Evolutionary conservation across 2,329 filamentous ascomycete species (phyloP).

Genomic region (Zymoseptoria tritici): DNA sequence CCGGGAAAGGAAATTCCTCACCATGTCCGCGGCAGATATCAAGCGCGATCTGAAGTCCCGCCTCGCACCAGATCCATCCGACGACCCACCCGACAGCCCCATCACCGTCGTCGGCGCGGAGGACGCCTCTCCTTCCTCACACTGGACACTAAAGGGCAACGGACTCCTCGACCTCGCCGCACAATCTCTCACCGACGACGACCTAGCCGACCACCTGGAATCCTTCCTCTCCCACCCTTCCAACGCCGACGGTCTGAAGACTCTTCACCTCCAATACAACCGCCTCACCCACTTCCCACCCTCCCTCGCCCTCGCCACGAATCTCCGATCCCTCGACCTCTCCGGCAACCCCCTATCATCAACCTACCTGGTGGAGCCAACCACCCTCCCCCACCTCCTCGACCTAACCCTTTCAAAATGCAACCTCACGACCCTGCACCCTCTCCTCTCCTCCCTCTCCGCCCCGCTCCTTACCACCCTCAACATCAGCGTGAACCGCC

Average conservation of each 20-base stretch:
- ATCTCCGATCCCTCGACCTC: conserved; percentile 48
- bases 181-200: conserved; percentile 30
- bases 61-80: conserved; percentile 51
- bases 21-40: conserved; percentile 70
- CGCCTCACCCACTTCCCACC: conserved; percentile 61
- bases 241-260: conserved; percentile 42
- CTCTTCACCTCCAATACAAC: conserved; percentile 70
- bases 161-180: conserved; percentile 37
- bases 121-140: conserved; percentile 1
- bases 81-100: conserved; percentile 22
- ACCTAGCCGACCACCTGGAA: conserved; percentile 35
- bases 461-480: conserved; percentile 69
- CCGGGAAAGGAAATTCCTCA: conserved; percentile 76
- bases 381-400: conserved; percentile 66
- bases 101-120: conserved; percentile 19
- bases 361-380: too few species aligned
- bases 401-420: conserved; percentile 72
- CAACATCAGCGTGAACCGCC: conserved; percentile 75
- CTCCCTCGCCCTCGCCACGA: conserved; percentile 62
- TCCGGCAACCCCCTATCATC: conserved; percentile 32
- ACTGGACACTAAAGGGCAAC: conserved; percentile 25
- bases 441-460: conserved; percentile 58
- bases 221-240: conserved; percentile 29
- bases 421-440: conserved; percentile 61
- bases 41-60: conserved; percentile 65